Evolutionary conservation across 345 rosid species (phyloP), one percentile per base, ranked within the genome.

Genomic region (Aquilaria yunnanensis): DNA sequence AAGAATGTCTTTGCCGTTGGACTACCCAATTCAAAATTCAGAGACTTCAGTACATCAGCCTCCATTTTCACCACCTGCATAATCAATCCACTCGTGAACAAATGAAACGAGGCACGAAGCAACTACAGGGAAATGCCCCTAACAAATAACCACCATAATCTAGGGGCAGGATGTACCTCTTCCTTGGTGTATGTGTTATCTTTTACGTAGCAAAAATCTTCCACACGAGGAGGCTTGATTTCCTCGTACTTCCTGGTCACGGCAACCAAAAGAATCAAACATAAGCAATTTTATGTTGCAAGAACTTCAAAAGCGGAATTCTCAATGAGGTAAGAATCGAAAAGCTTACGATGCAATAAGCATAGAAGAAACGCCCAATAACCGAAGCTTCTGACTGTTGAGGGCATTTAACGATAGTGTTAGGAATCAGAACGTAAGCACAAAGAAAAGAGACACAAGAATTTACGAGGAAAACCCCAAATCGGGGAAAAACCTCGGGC

Each of bases 321-420:
- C 2, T 16, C 7, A 67, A 14, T 49, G 6, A 68, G n/a, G 7
- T 50, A 10, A 50, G 4, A 2, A 1, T 1, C 12, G 51, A 60
- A 12, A 31, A 16, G 23, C 98, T 82, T 85, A 89, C 90, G 90
- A 81, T 61, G 98, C 95, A 73, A 93, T 84, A 58, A 86, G 89
- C 98, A 90, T 88, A 4, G 97, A 65, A 51, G 97, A 76, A 71
- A 90, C 89, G 46, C 98, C 97, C 12, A 93, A 63, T 3, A 93
- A 77, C 71, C 81, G 94, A 72, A 93, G 97, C 62, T 30, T 88
- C 66, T 90, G 81, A 33, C 80, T 75, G 14, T 77, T 74, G 49
- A 84, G 63, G 54, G 47, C 65, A 71, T 70, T n/a, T n/a, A n/a
- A n/a, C n/a, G n/a, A n/a, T n/a, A n/a, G n/a, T n/a, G n/a, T n/a